Evolutionary conservation across 2,329 filamentous ascomycete species (phyloP), one percentile per base, ranked within the genome.

Genomic region (Colletotrichum tropicicola): DNA sequence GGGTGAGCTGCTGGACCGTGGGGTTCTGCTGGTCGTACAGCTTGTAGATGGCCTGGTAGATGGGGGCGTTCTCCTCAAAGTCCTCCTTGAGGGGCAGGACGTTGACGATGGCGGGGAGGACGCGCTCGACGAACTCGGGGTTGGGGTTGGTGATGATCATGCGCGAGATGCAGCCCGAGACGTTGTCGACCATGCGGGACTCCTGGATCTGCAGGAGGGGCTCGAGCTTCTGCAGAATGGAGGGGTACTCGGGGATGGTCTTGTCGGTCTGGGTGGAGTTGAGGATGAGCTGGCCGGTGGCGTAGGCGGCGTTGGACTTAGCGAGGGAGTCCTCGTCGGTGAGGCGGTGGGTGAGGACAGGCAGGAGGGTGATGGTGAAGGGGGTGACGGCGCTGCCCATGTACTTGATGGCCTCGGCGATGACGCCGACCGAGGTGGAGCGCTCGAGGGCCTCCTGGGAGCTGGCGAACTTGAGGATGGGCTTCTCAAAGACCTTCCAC

Each of bases 401-500:
- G 78, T 93, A 91, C 72, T 91, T 91, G 72, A 94, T 90, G 77
- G 93, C 92, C 83, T 98, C 95, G 25, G 95, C 95, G 68, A 98
- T 91, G 58, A 95, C 93, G 71, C 96, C 96, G 19, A 98, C 92
- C 49, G 94, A 92, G 19, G 94, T 94, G 32, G 92, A 94, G 56
- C 96, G 92, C 83, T 98, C 95, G 37, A 93, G 89, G 51, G 91
- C 85, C 79, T 98, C 94, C 69, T 91, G 91, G 67, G 93, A 95
- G 76, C 91, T 92, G 55, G 93, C 91, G 73, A 94, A 96, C 81
- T 93, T 95, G 75, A 97, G 83, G 71, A 98, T 86, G 37, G 92
- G 92, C 85, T 96, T 95, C 84, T 97, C 92, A 70, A 98, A 97
- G 72, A 97, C 90, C 85, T 97, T 97, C 93, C 94, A 98, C 67